Evolutionary conservation across 2,329 filamentous ascomycete species (phyloP), one percentile per base, ranked within the genome.

Genomic region (Nigrospora osmanthi): DNA sequence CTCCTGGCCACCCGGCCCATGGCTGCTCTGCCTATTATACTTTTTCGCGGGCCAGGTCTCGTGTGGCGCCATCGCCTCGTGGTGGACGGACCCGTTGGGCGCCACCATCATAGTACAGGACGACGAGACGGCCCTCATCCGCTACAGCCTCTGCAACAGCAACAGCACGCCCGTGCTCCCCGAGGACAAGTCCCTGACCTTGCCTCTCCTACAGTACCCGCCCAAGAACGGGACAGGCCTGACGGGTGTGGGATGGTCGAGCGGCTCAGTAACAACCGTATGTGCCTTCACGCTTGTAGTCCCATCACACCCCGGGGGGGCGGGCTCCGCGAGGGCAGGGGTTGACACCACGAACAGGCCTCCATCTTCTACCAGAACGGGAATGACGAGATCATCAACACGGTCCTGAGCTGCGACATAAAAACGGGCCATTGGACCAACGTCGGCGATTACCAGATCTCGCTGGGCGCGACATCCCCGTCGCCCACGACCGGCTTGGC

Each of bases 31-130:
- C 23, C 31, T 33, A 6, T 41, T 52, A 51, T 56, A 49, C 47
- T 43, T 60, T 16, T 49, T 58, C 17, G 54, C 51, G 6, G 46
- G 39, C n/a, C 48, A 49, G 16, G 56, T 49, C 10, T 51, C 49
- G 12, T 50, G 51, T 28, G 58, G 56, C 23, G 47, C 53, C 12
- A 59, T 68, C 7, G 55, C 62, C 6, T 62, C 63, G 2, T 69
- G 66, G 65, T 65, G 53, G 55, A 64, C 53, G 1, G 57, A 57
- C 34, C 50, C 50, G 3, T 48, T 58, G 35, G 64, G 57, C 2
- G 59, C 62, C 12, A 61, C 63, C 35, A 42, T 69, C 15, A 50
- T 68, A 31, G 47, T 65, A 39, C 63, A 65, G 47, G 64, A 68
- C 51, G 51, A 56, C 23, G 57, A 57, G n/a, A 63, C 61, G 2